Conservation (phyloP, 2,329 filamentous ascomycete species). For the Botrytis squamosa region DNA sequence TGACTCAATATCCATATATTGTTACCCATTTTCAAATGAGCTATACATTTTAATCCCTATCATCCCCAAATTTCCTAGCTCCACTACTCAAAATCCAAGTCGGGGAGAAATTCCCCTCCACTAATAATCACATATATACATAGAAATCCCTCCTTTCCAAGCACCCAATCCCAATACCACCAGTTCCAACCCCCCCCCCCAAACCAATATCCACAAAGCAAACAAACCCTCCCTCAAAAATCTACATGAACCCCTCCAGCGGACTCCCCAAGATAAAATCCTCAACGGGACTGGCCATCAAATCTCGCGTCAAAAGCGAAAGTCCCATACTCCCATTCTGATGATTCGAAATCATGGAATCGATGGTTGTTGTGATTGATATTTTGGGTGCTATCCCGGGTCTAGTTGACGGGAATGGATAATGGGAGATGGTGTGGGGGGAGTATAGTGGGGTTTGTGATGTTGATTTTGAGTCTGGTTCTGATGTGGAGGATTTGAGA, state of each 20-base stretch:
- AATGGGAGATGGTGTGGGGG: background rate
- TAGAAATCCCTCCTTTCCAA: background rate
- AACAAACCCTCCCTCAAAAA: background rate
- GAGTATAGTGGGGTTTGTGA: background rate
- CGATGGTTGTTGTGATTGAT: background rate
- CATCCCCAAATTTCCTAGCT: too few relatives aligned
- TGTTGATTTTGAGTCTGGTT: background rate
- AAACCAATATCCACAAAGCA: background rate
- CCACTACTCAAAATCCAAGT: background rate
- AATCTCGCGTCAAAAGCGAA: background rate
- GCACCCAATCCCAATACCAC: background rate
- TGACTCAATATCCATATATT: background rate
- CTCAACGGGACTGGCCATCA: background rate
- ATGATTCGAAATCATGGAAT: background rate
- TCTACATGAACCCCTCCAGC: background rate
- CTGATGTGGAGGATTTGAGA: background rate
- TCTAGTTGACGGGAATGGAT: background rate
- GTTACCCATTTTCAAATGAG: too few relatives aligned
- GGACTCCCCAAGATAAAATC: conserved; percentile 1
- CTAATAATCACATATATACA: background rate
- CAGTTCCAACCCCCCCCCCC: background rate
- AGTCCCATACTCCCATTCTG: background rate
- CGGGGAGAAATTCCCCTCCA: background rate
- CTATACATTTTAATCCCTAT: background rate
- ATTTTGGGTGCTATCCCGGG: background rate